Evolutionary conservation across 2,329 filamentous ascomycete genomes (phyloP), one percentile per base, ranked within the genome.

Genomic region (Colletotrichum neosansevieriae): DNA sequence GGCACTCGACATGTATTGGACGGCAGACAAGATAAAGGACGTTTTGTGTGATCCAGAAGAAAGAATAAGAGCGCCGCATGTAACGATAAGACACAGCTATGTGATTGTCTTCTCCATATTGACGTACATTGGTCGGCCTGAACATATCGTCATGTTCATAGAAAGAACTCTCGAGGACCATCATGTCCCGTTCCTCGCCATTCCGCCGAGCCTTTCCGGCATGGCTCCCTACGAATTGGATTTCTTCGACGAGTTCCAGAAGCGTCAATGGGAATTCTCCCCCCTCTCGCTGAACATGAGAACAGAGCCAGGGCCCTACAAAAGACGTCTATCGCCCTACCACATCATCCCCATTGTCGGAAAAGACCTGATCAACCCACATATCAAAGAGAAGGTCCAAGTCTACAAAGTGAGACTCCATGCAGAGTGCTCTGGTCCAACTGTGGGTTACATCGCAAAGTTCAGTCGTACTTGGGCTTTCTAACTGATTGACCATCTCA

Each of bases 191-290:
- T 17, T 40, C 7, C 3, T 12, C 6, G 19, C 45, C 1, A 40
- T 15, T 13, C 45, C 45, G 2, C 3, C n/a, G 4, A 7, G 12
- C 2, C 21, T 19, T 13, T 29, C 17, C 3, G 58, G 11, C 29
- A 45, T 17, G n/a, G 44, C 40, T 47, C n/a, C 12, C 6, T 38
- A 11, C 36, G 13, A 2, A 6, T 12, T 15, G 36, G 42, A 32
- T 7, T 11, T 61, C 1, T 51, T 61, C 13, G 29, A 42, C 13
- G 45, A 42, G 6, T 61, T 61, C 36, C 5, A 21, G 6, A 61
- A 61, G 7, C 4, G 11, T 13, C 58, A 61, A 36, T 61, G 58
- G 58, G 53, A 3, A 13, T 61, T 61, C n/a, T 51, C 7, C 5
- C 58, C 58, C 2, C 17, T 61, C n/a, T 11, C 21, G 5, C 49